phyloP scores from a whole-genome alignment of 2,329 filamentous ascomycete species.

The Cordyceps fumosorosea region DNA sequence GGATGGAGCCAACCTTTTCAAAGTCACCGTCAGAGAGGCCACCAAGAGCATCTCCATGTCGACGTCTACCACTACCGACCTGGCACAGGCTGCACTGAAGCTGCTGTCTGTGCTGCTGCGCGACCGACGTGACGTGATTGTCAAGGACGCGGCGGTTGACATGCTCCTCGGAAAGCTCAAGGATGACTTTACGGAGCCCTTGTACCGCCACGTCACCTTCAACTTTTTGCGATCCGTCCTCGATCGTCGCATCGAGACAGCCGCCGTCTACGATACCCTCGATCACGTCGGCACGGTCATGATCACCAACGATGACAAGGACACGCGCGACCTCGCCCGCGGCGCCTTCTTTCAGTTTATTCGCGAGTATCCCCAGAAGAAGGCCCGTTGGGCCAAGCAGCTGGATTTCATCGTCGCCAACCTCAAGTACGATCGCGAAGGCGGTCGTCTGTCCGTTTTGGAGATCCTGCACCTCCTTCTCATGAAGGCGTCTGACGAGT shows the following conservation, averaged over 20 bases:
- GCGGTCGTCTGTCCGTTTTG: constrained; percentile 87
- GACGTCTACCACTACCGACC: constrained; percentile 71
- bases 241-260: constrained; percentile 76
- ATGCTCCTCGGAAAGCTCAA: constrained; percentile 76
- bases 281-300: constrained; percentile 87
- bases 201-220: constrained; percentile 88
- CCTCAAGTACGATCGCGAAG: constrained; percentile 80
- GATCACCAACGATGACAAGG: constrained; percentile 90
- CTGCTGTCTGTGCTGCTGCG: constrained; percentile 78
- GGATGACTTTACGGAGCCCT: constrained; percentile 84
- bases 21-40: constrained; percentile 79
- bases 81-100: constrained; percentile 83
- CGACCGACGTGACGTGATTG: constrained; percentile 65
- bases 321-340: constrained; percentile 78
- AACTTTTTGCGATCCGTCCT: constrained; percentile 87
- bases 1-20: constrained; percentile 55
- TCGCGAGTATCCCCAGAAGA: constrained; percentile 88
- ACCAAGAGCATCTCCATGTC: constrained; percentile 73
- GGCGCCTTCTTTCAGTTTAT: constrained; percentile 92
- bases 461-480: constrained; percentile 84
- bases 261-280: constrained; percentile 82
- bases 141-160: constrained; percentile 78
- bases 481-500: constrained; percentile 73
- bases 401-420: constrained; percentile 85
- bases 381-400: constrained; percentile 82